Evolutionary conservation across 2,329 filamentous ascomycete genomes (phyloP).

Genomic region (Verticillium nubilum): DNA sequence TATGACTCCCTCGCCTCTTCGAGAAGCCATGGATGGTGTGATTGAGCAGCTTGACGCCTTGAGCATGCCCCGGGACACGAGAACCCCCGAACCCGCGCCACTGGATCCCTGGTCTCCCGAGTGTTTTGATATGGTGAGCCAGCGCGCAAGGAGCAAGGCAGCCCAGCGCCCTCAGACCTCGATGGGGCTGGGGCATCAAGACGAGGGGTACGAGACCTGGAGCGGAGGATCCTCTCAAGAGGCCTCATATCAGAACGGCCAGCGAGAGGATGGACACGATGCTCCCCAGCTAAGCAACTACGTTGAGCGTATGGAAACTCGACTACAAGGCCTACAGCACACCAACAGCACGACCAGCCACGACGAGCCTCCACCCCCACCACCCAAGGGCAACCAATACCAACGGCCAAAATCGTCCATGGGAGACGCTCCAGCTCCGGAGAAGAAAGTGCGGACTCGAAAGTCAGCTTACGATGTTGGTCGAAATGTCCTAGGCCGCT

Average conservation of each 20-base stretch:
- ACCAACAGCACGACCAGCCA: constrained; percentile 37
- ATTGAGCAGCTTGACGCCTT: constrained; percentile 93
- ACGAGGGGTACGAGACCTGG: constrained; percentile 57
- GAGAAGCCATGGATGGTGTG: constrained; percentile 96
- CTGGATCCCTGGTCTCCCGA: constrained; percentile 86
- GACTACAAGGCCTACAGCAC: constrained; percentile 66
- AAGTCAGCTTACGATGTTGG: constrained; percentile 78
- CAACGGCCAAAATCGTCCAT: constrained; percentile 56
- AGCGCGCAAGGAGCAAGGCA: constrained; percentile 28
- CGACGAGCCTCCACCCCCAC: constrained; percentile 56
- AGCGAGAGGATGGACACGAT: constrained; percentile 42
- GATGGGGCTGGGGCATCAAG: constrained; percentile 59
- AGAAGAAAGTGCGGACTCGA: constrained; percentile 51
- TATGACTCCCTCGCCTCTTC: constrained; percentile 82
- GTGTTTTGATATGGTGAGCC: constrained; percentile 60
- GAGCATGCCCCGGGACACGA: constrained; percentile 53
- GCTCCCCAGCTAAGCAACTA: constrained; percentile 77
- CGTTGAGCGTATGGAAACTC: constrained; percentile 85
- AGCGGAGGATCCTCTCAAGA: constrained; percentile 49
- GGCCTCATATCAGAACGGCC: constrained; percentile 32
- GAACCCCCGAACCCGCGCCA: constrained; percentile 47
- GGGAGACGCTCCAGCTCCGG: constrained; percentile 32
- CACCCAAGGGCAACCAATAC: constrained; percentile 48
- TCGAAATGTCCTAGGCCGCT: constrained; percentile 64
- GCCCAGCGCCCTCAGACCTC: constrained; percentile 63